phyloP scores from a whole-genome alignment of 176 grass and related monocot species.

The Oryza nivara region DNA sequence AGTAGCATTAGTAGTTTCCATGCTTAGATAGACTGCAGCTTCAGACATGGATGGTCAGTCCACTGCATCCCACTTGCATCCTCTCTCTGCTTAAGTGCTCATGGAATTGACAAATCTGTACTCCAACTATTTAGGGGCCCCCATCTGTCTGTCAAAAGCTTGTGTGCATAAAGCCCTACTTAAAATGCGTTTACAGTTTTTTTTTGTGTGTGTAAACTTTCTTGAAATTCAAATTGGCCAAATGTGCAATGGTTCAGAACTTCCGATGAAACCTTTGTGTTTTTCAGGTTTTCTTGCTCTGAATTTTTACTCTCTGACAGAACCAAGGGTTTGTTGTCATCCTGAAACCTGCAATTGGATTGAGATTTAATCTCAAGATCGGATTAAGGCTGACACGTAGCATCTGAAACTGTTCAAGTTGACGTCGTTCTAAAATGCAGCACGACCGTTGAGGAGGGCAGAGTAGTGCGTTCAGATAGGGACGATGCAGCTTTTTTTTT shows the following conservation, averaged over 20 bases:
- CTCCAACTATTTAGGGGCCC: background rate
- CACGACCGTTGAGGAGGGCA: background rate
- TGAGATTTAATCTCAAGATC: background rate
- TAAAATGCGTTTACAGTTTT: too few species aligned
- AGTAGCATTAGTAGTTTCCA: background rate
- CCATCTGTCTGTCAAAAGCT: background rate
- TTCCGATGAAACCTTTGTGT: background rate
- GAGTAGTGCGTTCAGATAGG: slow-evolving; percentile 44
- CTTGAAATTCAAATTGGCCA: background rate
- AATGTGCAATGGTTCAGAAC: background rate
- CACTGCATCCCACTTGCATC: background rate
- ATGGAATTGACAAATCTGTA: background rate
- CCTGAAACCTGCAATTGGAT: background rate
- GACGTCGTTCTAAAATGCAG: slow-evolving; percentile 33
- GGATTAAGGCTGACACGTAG: slow-evolving; percentile 37
- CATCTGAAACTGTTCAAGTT: slow-evolving; percentile 33
- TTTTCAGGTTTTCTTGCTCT: background rate
- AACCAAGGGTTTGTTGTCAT: background rate
- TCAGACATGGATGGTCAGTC: background rate
- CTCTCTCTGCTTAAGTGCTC: slow-evolving; percentile 2
- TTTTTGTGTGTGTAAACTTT: background rate
- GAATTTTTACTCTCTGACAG: background rate
- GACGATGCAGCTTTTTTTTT: slow-evolving; percentile 29
- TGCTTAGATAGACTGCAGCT: background rate
- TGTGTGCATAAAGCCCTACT: background rate